These are phyloP conservation scores for Chaetomium globosum DNA, from an alignment of 2,329 filamentous ascomycete species.

Conservation along the genomic window DNA sequence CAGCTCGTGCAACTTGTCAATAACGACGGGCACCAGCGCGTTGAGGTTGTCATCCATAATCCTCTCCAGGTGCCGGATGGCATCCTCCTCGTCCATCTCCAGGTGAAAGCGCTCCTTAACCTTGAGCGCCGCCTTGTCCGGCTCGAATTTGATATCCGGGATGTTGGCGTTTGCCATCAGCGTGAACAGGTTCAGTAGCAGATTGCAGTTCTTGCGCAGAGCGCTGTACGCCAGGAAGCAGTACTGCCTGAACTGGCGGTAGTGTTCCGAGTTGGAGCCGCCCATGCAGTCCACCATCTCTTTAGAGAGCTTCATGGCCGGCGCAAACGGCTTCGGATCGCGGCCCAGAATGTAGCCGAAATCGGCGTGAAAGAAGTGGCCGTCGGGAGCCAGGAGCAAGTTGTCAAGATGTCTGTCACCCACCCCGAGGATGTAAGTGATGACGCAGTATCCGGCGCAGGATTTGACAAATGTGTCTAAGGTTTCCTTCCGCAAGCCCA, in stretches of 20 bases:
- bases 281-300: slow-evolving; percentile 99
- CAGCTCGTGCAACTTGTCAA: slow-evolving; percentile 91
- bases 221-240: slow-evolving; percentile 94
- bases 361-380: slow-evolving; percentile 96
- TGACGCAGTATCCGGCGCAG: slow-evolving; percentile 96
- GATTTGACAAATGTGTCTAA: slow-evolving; percentile 96
- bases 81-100: slow-evolving; percentile 89
- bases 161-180: slow-evolving; percentile 98
- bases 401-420: slow-evolving; percentile 97
- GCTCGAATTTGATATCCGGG: slow-evolving; percentile 88
- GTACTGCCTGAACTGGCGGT: slow-evolving; percentile 88
- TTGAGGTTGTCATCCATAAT: slow-evolving; percentile 90
- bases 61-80: slow-evolving; percentile 81
- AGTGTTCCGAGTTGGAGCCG: slow-evolving; percentile 76
- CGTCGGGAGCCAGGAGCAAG: slow-evolving; percentile 83
- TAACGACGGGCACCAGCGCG: slow-evolving; percentile 88
- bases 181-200: slow-evolving; percentile 93
- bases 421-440: slow-evolving; percentile 95
- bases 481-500: slow-evolving; percentile 86
- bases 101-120: slow-evolving; percentile 93
- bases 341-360: slow-evolving; percentile 97
- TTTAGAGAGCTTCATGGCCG: slow-evolving; percentile 93
- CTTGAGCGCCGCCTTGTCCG: slow-evolving; percentile 91
- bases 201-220: slow-evolving; percentile 81
- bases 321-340: slow-evolving; percentile 95